phyloP scores from a whole-genome alignment of 768 basidiomycete genomes.

The Punctularia strigosozonata region DNA sequence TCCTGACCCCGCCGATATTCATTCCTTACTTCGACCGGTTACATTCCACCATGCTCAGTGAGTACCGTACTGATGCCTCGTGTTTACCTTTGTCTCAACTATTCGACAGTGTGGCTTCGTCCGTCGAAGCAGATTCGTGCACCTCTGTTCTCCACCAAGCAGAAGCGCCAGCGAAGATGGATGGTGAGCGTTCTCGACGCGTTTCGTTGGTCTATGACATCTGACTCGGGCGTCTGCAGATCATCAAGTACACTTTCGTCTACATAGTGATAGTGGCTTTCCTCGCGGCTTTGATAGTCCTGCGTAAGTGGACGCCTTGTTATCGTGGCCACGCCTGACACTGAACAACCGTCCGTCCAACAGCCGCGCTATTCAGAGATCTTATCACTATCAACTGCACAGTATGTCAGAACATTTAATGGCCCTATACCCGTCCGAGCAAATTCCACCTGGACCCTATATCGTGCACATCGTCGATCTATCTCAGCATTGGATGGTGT shows the following conservation, averaged over 20 bases:
- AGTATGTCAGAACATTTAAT: constrained; percentile 78
- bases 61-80: constrained; percentile 19
- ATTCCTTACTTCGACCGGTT: constrained; percentile 82
- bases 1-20: constrained; percentile 74
- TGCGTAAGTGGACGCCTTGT: constrained; percentile 45
- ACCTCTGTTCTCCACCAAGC: constrained; percentile 89
- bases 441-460: too few relatives aligned
- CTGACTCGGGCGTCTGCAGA: constrained; percentile 27
- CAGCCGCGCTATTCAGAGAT: constrained; percentile 75
- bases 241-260: constrained; percentile 77
- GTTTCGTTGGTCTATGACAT: not conserved
- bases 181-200: constrained; percentile 38
- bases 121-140: constrained; percentile 91
- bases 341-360: constrained; percentile 17
- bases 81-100: constrained; percentile 4
- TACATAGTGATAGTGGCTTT: constrained; percentile 68
- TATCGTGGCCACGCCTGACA: constrained; percentile 7
- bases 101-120: constrained; percentile 74
- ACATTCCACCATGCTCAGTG: constrained; percentile 91
- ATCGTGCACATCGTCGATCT: too few relatives aligned
- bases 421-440: too few relatives aligned
- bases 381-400: constrained; percentile 69
- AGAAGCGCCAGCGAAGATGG: constrained; percentile 85
- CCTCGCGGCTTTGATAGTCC: constrained; percentile 69
- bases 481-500: too few relatives aligned